Conservation (phyloP, 192 early-diverging fungal genomes). For the Phlyctochytrium planicorne region DNA sequence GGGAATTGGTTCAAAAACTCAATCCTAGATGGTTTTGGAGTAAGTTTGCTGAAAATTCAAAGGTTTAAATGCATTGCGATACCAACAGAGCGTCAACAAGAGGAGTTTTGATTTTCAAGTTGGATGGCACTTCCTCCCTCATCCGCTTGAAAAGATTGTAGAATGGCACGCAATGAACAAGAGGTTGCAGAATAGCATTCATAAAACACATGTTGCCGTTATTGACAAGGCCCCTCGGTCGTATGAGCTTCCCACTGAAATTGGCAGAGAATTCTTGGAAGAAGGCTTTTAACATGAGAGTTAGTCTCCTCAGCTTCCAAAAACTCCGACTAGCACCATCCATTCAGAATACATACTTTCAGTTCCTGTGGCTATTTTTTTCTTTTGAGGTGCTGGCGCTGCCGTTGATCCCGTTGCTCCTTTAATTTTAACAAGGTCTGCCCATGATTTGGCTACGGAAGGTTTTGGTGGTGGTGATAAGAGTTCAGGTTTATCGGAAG, state of each 20-base stretch:
- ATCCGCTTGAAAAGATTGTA: conserved; percentile 80
- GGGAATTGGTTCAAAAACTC: conserved; percentile 63
- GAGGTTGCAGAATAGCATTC: conserved; percentile 94
- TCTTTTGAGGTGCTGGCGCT: neutral
- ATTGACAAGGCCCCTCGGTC: conserved; percentile 93
- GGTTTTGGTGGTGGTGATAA: too few species aligned
- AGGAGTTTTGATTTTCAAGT: conserved; percentile 74
- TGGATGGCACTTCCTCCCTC: conserved; percentile 61
- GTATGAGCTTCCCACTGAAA: conserved; percentile 31
- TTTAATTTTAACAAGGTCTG: neutral
- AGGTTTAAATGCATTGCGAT: neutral
- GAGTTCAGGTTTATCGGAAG: too few species aligned
- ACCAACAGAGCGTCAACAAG: conserved; percentile 84
- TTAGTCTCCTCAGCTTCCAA: too few species aligned
- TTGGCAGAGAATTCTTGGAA: conserved; percentile 14
- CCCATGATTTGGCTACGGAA: neutral
- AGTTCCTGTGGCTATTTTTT: neutral
- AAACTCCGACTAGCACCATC: too few species aligned
- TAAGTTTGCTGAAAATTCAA: neutral
- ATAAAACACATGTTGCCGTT: conserved; percentile 98
- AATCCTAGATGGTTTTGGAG: conserved; percentile 42
- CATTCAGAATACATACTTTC: neutral
- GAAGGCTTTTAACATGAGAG: conserved; percentile 4
- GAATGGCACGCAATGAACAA: conserved; percentile 90
- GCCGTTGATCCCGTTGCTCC: neutral